These are phyloP conservation scores for Ceratocystis eucalypticola DNA, from an alignment of 2,329 filamentous ascomycete genomes.

Conservation along the genomic window DNA sequence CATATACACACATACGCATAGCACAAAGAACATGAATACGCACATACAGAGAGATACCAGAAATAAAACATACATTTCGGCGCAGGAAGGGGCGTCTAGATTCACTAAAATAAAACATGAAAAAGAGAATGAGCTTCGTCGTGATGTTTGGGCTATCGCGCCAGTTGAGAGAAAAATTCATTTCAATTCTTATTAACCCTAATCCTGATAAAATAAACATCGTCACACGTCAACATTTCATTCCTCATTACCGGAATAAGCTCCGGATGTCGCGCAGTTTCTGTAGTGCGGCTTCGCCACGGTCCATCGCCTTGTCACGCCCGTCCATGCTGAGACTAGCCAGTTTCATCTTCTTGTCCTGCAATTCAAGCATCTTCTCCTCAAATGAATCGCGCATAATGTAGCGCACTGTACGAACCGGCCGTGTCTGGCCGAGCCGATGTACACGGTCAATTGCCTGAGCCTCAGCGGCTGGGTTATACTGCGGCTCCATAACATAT, in stretches of 20 bases:
- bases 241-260: conserved; percentile 37
- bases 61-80: no score
- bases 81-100: no score
- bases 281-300: conserved; percentile 44
- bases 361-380: conserved; percentile 79
- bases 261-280: conserved; percentile 45
- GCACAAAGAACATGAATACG: no score
- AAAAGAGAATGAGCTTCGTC: no score
- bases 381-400: conserved; percentile 88
- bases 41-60: no score
- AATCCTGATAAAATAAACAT: no score
- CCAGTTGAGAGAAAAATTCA: no score
- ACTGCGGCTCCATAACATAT: conserved; percentile 97
- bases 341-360: conserved; percentile 83
- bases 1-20: no score
- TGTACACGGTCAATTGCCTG: conserved; percentile 92
- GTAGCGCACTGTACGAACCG: conserved; percentile 74
- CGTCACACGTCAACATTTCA: no score
- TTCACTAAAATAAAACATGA: no score
- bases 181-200: no score
- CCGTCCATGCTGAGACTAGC: conserved; percentile 76
- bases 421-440: conserved; percentile 76
- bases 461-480: conserved; percentile 87
- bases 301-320: conserved; percentile 39
- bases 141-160: no score